Percentiles rank a stretch among this genome's conserved stretches.
These are phyloP conservation scores for Diutina neorugosa DNA, from an alignment of 1,139 yeast species.

Conservation along the genomic window DNA sequence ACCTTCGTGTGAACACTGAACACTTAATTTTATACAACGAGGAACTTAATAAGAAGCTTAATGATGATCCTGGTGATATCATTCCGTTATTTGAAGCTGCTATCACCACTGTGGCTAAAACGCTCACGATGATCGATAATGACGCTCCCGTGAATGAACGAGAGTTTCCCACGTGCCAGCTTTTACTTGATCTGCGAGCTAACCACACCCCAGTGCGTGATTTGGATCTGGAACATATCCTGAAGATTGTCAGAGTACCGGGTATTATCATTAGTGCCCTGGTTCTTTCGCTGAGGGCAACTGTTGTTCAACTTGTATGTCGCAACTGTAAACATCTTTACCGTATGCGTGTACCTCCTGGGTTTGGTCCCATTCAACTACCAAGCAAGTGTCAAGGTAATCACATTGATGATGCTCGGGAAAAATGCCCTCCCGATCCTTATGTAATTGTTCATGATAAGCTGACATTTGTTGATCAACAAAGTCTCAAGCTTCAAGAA, in stretches of 20 bases:
- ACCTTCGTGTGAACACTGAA: constrained; percentile 65
- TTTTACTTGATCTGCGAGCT: constrained; percentile 66
- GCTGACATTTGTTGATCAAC: constrained; percentile 88
- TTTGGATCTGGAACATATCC: constrained; percentile 76
- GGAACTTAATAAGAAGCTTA: constrained; percentile 70
- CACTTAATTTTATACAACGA: constrained; percentile 84
- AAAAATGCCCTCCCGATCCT: constrained; percentile 82
- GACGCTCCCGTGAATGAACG: constrained; percentile 32
- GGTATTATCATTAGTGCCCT: constrained; percentile 93
- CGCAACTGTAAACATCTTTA: constrained; percentile 76
- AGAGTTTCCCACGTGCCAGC: constrained; percentile 67
- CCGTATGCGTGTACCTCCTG: constrained; percentile 52
- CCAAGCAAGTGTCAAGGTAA: constrained; percentile 70
- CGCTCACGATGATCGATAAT: constrained; percentile 53
- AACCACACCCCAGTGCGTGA: constrained; percentile 63
- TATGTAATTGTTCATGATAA: constrained; percentile 89
- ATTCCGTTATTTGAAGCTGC: constrained; percentile 85
- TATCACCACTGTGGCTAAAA: constrained; percentile 79
- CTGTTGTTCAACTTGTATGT: constrained; percentile 75
- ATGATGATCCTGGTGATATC: constrained; percentile 83
- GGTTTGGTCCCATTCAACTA: constrained; percentile 67
- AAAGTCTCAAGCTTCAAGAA: constrained; percentile 85
- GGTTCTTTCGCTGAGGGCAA: constrained; percentile 80
- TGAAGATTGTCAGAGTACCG: constrained; percentile 81
- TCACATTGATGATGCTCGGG: constrained; percentile 35